Evolutionary conservation across 2,329 filamentous ascomycete species (phyloP).

Genomic region (Zasmidium citrigriseum): DNA sequence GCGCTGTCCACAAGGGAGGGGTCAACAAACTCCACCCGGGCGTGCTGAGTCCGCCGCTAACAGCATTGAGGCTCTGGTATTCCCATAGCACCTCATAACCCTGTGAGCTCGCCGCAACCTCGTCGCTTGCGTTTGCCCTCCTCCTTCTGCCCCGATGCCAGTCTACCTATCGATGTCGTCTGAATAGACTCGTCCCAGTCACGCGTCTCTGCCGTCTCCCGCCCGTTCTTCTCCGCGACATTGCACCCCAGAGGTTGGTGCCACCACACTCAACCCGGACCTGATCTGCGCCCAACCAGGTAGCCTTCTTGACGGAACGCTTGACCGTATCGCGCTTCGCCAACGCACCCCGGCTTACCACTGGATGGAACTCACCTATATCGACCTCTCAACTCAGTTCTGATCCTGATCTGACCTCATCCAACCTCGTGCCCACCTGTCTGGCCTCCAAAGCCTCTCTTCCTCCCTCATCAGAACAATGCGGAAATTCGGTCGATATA

Average conservation of each 20-base stretch:
- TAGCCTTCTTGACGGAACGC: constrained; percentile 2
- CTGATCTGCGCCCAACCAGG: constrained; percentile 7
- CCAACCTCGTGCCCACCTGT: neutral
- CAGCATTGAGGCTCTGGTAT: constrained; percentile 3
- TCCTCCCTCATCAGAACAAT: constrained; percentile 2
- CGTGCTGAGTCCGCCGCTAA: constrained; percentile 5
- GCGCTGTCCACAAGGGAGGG: neutral
- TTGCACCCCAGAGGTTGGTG: constrained; percentile 5
- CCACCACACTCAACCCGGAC: constrained; percentile 12
- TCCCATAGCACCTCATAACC: constrained; percentile 2
- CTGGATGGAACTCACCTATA: neutral
- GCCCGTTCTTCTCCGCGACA: constrained; percentile 16
- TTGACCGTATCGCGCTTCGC: constrained; percentile 3
- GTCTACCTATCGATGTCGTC: constrained; percentile 8
- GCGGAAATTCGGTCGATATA: constrained; percentile 10
- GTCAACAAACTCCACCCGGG: constrained; percentile 4
- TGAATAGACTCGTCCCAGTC: constrained; percentile 11
- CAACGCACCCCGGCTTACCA: constrained; percentile 2
- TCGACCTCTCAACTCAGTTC: neutral
- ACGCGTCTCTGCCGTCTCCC: constrained; percentile 1
- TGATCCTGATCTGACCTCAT: neutral
- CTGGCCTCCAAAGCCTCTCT: neutral
- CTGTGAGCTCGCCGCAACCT: constrained; percentile 5
- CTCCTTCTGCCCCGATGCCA: neutral
- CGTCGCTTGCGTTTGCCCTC: constrained; percentile 8